Base-by-base conservation (phyloP, 2,329 filamentous ascomycete species). In the Trichophyton rubrum region DNA sequence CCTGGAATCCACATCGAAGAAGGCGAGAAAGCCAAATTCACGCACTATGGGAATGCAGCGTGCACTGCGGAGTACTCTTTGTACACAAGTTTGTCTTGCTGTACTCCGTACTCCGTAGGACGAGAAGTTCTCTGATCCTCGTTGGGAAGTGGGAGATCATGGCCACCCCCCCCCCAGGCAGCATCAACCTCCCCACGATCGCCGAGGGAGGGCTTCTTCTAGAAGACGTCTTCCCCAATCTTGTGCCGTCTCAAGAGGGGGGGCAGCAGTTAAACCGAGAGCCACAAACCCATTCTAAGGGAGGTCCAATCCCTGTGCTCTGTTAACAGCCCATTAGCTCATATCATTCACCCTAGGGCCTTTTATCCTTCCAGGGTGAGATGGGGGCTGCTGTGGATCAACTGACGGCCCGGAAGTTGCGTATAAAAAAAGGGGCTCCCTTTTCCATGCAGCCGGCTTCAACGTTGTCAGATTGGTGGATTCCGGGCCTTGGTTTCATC, bases 1-100 rank as follows among this genome's bases (percentile, higher is more conserved):
- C 20, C 49, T 55, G 30, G 49, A 55, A 55, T 55, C 49, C 49
- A 55, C 49, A 55, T 20, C 33, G 33, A 38, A 55, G 49, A 55
- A 55, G 3, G 49, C 17, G 24, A 55, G 27, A 55, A 55, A 55
- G 49, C 49, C 49, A 55, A 55, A 55, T 55, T 20, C 27, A 35
- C 27, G 49, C 49, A 55, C 49, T 55, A 55, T 55, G 20, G 20
- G 45, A 49, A 55, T 35, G 24, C 24, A 17, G 30, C 33, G 20
- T 3, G 49, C 24, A 55, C 49, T 55, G 5, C 24, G 3, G 24
- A 27, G 24, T 4, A 30, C 11, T 38, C 33, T 38, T 9, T 13
- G 33, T 38, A 49, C 22, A 24, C 2, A 27, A 35, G n/a, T 20
- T 20, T n/a, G n/a, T 20, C 6, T 20, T n/a, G 7, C n/a, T n/a